phyloP scores from a whole-genome alignment of 2,329 filamentous ascomycete species.

The Clarireedia homoeocarpa region DNA sequence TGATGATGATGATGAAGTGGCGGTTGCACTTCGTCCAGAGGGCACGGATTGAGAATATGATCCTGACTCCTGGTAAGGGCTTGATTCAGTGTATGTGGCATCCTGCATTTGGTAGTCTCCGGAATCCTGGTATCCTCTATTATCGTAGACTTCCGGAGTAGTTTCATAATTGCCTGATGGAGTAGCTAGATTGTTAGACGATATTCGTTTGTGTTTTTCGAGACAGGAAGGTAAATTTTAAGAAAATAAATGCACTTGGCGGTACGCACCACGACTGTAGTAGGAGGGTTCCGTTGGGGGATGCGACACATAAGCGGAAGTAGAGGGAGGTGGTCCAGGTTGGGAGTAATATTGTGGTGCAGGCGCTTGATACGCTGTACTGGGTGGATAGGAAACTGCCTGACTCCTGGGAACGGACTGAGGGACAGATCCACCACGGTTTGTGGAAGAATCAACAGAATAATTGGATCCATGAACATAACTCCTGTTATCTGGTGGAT shows the following conservation, averaged over 20 bases:
- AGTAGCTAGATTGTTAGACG: slow-evolving; percentile 29
- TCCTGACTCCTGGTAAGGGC: slow-evolving; percentile 18
- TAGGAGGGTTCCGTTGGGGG: slow-evolving; percentile 44
- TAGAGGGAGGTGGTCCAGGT: slow-evolving; percentile 29
- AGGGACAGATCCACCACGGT: slow-evolving; percentile 11
- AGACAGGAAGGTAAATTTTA: slow-evolving; percentile 7
- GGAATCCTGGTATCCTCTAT: slow-evolving; percentile 17
- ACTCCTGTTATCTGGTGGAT: slow-evolving; percentile 22
- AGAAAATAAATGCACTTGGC: slow-evolving; percentile 18
- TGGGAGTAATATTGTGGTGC: slow-evolving; percentile 21
- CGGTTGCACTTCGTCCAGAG: slow-evolving; percentile 19
- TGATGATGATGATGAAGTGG: slow-evolving; percentile 18
- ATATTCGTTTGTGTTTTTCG: slow-evolving; percentile 14
- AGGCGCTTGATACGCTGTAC: slow-evolving; percentile 13
- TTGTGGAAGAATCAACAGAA: slow-evolving; percentile 13
- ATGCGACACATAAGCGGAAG: slow-evolving; percentile 33
- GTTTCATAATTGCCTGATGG: slow-evolving; percentile 19
- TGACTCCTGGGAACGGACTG: slow-evolving; percentile 13
- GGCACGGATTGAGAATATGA: slow-evolving; percentile 20
- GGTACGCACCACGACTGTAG: slow-evolving; percentile 51
- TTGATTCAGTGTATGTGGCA: slow-evolving; percentile 9
- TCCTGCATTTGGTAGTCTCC: slow-evolving; percentile 10
- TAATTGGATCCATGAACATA: slow-evolving; percentile 26
- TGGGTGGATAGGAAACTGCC: slow-evolving; percentile 11
- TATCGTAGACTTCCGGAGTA: slow-evolving; percentile 18